These are phyloP conservation scores for Stereocaulon alpinum DNA, from an alignment of 495 filamentous ascomycete species.

Conservation along the genomic window DNA sequence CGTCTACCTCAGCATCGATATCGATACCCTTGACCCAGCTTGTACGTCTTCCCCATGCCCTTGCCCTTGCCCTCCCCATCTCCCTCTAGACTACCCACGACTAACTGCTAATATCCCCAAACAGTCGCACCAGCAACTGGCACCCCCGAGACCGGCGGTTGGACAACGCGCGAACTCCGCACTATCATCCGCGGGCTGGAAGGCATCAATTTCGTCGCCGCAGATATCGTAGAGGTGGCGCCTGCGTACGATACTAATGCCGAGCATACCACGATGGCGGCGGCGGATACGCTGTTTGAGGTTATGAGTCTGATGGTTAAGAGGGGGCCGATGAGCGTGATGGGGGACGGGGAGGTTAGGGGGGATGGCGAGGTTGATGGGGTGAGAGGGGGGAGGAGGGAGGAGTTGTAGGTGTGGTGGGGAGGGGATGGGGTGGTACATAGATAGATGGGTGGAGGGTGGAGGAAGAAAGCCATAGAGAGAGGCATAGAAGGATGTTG, in stretches of 20 bases:
- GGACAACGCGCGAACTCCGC: slow-evolving; percentile 69
- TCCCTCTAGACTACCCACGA: no score
- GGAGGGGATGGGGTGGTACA: not conserved
- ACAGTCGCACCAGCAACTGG: slow-evolving; percentile 71
- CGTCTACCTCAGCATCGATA: slow-evolving; percentile 80
- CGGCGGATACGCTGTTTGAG: slow-evolving; percentile 56
- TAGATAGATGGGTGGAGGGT: not conserved
- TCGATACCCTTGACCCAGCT: slow-evolving; percentile 79
- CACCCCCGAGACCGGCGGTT: slow-evolving; percentile 79
- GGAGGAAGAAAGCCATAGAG: not conserved
- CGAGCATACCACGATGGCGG: slow-evolving; percentile 58
- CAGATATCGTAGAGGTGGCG: slow-evolving; percentile 69
- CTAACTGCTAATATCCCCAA: not conserved
- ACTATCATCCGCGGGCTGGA: slow-evolving; percentile 64
- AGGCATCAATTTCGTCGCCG: slow-evolving; percentile 65
- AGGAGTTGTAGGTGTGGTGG: not conserved
- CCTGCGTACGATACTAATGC: slow-evolving; percentile 62
- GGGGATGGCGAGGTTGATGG: slow-evolving; percentile 8
- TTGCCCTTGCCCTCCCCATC: not conserved
- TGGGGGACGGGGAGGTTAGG: slow-evolving; percentile 1
- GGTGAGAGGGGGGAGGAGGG: slow-evolving; percentile 2
- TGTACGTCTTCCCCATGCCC: slow-evolving; percentile 36
- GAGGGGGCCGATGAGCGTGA: slow-evolving; percentile 32
- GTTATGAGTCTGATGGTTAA: slow-evolving; percentile 58
- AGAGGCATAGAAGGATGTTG: not conserved